These are phyloP conservation scores for Apiospora saccharicola DNA, from an alignment of 2,329 filamentous ascomycete species.

Conservation along the genomic window DNA sequence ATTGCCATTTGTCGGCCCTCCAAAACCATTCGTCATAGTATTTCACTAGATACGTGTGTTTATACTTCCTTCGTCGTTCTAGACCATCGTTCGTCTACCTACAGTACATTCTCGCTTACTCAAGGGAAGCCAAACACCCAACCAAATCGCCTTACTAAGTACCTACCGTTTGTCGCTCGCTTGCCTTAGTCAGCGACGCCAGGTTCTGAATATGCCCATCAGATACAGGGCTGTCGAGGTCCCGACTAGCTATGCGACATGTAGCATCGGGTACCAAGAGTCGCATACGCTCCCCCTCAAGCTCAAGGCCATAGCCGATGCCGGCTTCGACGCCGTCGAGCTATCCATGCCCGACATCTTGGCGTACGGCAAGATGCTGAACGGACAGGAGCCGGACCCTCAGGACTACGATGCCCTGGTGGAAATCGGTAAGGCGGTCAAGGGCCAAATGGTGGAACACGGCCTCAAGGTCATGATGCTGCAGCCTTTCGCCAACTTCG, in stretches of 20 bases:
- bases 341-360: conserved; percentile 78
- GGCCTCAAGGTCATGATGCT: conserved; percentile 71
- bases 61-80: background rate
- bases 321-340: conserved; percentile 74
- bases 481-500: conserved; percentile 80
- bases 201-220: conserved; percentile 36
- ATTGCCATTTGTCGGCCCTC: background rate
- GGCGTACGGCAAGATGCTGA: conserved; percentile 60
- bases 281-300: conserved; percentile 64
- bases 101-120: background rate
- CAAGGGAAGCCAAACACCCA: background rate
- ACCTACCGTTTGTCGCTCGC: background rate
- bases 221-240: conserved; percentile 33
- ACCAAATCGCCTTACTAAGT: background rate
- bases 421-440: conserved; percentile 61
- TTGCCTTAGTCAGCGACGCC: background rate
- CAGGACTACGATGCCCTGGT: conserved; percentile 68
- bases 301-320: conserved; percentile 67
- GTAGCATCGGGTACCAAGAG: conserved; percentile 41
- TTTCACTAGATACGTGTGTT: background rate
- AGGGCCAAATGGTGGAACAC: conserved; percentile 59
- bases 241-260: conserved; percentile 42
- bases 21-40: background rate
- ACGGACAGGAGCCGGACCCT: conserved; percentile 58
- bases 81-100: background rate